Evolutionary conservation across 2,329 filamentous ascomycete species (phyloP), one percentile per base, ranked within the genome.

Genomic region (Paramyrothecium sp.): DNA sequence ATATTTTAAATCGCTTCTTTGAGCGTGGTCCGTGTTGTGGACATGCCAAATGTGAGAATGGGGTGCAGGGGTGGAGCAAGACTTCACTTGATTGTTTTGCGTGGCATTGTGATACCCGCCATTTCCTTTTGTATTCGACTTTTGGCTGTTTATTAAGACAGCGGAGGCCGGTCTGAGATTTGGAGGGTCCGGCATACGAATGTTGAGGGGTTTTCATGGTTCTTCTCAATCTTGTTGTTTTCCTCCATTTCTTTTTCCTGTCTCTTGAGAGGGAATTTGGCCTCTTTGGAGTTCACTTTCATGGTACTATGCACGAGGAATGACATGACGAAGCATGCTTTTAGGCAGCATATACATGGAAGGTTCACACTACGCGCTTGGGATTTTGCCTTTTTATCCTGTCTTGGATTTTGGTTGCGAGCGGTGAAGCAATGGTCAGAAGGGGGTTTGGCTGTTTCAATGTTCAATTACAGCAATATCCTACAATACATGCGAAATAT

Each of bases 61-160:
- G 7, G 41, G 23, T 44, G 26, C 26, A 30, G 10, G 26, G 54
- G 57, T 48, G 54, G 55, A 65, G 55, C 49, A 56, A 33, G 55
- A 53, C 59, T 53, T 63, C 60, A 61, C 38, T 49, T 61, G 55
- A 58, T 61, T 62, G 26, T 55, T 59, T 61, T 63, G 54, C 58
- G 59, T 57, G 63, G 60, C 60, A 60, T 64, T 63, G 57, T 67
- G 65, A 69, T 67, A 70, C 66, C 67, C 66, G 51, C 59, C 53
- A 61, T 59, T 58, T 61, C 58, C 44, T 41, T n/a, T 16, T 21
- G 26, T 41, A 3, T 17, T 53, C n/a, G 21, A 13, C 51, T 30
- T 38, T 53, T 10, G 30, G 17, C 30, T 53, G 51, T 41, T 20
- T 30, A 30, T 41, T 53, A 16, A 17, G 38, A 44, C 38, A 44